Percentiles rank a stretch among this genome's conserved stretches.
phyloP scores from a whole-genome alignment of 1,284 basidiomycete genomes.

The Boletellus sp. region DNA sequence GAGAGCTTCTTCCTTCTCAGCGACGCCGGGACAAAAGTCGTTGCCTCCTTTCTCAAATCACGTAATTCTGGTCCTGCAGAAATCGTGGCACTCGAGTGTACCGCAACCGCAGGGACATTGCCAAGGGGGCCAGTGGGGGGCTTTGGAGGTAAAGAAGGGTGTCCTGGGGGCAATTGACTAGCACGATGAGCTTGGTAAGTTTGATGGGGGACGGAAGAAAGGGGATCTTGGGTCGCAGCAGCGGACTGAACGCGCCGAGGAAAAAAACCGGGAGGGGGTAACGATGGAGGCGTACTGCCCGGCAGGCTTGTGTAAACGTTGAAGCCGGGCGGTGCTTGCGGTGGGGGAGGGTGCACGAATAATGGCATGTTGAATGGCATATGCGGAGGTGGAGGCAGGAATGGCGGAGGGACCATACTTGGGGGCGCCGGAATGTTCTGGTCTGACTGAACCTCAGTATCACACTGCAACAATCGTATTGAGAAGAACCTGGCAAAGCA shows the following conservation, averaged over 20 bases:
- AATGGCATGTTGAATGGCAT: conserved; percentile 18
- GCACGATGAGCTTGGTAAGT: conserved; percentile 61
- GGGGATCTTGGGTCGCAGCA: conserved; percentile 58
- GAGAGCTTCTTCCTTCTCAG: conserved; percentile 61
- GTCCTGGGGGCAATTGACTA: conserved; percentile 27
- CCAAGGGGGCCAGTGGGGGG: conserved; percentile 27
- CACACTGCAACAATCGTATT: conserved; percentile 4
- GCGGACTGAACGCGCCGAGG: conserved; percentile 47
- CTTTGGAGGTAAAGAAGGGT: conserved; percentile 43
- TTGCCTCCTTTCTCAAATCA: conserved; percentile 89
- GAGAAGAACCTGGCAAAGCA: conserved; percentile 19
- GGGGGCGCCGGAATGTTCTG: conserved; percentile 18
- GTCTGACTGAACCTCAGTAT: conserved; percentile 15
- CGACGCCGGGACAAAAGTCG: conserved; percentile 78
- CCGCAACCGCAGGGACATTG: conserved; percentile 45
- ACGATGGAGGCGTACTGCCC: conserved; percentile 29
- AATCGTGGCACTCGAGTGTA: conserved; percentile 56
- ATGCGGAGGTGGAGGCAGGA: conserved; percentile 31
- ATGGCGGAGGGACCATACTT: conserved; percentile 6
- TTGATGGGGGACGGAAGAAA: conserved; percentile 61
- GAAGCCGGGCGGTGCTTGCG: conserved; percentile 20
- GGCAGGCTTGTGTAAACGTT: conserved; percentile 23
- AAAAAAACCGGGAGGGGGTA: conserved; percentile 40
- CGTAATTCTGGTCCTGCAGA: conserved; percentile 82
- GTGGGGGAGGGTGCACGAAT: conserved; percentile 24